A percentile compares a stretch with the other conserved stretches of the same genome.
Conservation (phyloP, 306 rosid genomes). For the Cucurbita argyrosperma region DNA sequence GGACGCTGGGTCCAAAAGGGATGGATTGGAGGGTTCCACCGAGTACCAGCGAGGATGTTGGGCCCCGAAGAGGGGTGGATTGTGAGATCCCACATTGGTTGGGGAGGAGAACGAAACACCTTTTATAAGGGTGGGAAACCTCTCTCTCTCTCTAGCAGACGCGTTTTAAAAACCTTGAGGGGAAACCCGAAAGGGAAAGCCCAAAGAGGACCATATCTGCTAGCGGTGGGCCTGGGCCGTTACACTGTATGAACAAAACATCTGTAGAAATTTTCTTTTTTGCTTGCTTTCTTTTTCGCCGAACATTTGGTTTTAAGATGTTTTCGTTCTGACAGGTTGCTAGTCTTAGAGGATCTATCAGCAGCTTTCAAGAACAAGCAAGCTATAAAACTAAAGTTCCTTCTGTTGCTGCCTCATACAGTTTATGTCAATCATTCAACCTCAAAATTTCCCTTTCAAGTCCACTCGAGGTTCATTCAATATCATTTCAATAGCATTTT, state of each 20-base stretch:
- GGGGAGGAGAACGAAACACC: no score
- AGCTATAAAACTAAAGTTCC: constrained; percentile 71
- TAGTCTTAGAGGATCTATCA: constrained; percentile 88
- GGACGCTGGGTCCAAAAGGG: no score
- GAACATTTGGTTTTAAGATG: not conserved
- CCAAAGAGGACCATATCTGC: no score
- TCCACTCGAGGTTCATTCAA: constrained; percentile 21
- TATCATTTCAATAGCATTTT: not conserved
- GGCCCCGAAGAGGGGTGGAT: no score
- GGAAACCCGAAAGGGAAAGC: no score
- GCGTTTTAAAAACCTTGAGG: no score
- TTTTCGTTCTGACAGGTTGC: constrained; percentile 52
- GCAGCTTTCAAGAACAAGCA: constrained; percentile 98
- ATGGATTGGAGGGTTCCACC: no score
- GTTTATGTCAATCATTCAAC: constrained; percentile 63
- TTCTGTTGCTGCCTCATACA: constrained; percentile 50
- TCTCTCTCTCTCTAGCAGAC: no score
- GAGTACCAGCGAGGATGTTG: no score
- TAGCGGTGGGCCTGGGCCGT: no score
- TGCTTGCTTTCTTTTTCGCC: not conserved
- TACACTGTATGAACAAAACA: not conserved
- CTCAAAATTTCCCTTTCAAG: constrained; percentile 46
- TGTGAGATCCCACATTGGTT: no score
- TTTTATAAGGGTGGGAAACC: no score
- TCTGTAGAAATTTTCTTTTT: not conserved